Percentiles rank a stretch among this genome's conserved stretches.
phyloP scores from a whole-genome alignment of 371 early-diverging fungal genomes.

The Funneliformis caledonium region DNA sequence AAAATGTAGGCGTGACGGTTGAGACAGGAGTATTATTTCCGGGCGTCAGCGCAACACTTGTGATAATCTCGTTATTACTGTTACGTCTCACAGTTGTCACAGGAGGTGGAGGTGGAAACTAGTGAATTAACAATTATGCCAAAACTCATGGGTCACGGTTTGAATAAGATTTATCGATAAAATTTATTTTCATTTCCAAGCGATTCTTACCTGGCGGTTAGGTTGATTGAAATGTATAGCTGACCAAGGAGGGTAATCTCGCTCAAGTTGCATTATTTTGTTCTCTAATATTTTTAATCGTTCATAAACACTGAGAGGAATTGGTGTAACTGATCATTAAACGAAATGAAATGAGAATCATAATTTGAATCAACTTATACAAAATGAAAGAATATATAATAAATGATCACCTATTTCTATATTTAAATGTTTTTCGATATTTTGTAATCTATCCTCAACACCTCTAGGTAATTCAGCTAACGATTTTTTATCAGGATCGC shows the following conservation, averaged over 20 bases:
- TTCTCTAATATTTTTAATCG: constrained; percentile 73
- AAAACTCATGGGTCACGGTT: neutral
- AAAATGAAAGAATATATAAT: constrained; percentile 44
- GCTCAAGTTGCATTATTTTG: constrained; percentile 69
- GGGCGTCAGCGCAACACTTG: neutral
- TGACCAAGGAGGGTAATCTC: constrained; percentile 74
- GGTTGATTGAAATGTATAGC: constrained; percentile 74
- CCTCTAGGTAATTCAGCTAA: constrained; percentile 41
- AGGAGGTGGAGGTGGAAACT: neutral
- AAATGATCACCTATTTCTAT: constrained; percentile 57
- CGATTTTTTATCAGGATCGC: constrained; percentile 30
- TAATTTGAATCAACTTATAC: neutral
- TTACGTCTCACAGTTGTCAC: neutral
- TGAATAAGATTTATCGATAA: neutral
- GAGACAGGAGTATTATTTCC: neutral
- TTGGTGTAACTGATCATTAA: constrained; percentile 43
- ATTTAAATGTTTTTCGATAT: constrained; percentile 69
- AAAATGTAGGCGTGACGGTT: neutral
- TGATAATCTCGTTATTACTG: neutral
- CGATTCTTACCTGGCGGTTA: constrained; percentile 48
- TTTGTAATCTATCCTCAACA: constrained; percentile 58
- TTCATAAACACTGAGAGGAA: constrained; percentile 51
- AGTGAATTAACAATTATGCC: neutral
- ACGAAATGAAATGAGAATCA: neutral
- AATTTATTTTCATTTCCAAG: neutral